Evolutionary conservation across 1,139 yeast genomes (phyloP).

Genomic region (Kodamaea anthophila): DNA sequence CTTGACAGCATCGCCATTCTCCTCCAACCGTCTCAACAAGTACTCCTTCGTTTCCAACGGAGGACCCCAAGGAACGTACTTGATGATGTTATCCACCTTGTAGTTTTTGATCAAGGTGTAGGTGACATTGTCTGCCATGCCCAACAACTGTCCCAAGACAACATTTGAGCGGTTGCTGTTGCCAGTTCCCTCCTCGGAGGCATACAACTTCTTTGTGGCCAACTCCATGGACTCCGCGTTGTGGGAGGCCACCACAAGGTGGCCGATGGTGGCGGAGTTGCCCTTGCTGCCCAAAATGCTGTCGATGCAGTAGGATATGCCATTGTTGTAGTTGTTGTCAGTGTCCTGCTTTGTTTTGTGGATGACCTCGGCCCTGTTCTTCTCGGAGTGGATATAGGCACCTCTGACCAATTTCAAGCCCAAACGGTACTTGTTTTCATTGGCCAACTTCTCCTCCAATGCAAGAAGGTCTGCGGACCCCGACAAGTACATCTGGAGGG

Average conservation of each 20-base stretch:
- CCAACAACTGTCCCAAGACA: constrained; percentile 84
- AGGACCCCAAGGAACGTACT: constrained; percentile 98
- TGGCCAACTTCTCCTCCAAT: constrained; percentile 61
- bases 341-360: constrained; percentile 71
- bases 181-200: constrained; percentile 12
- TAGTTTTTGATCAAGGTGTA: constrained; percentile 60
- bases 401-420: constrained; percentile 96
- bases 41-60: constrained; percentile 91
- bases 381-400: constrained; percentile 90
- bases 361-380: constrained; percentile 58
- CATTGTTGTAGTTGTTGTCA: constrained; percentile 70
- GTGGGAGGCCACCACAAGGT: constrained; percentile 89
- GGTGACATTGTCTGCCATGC: constrained; percentile 93
- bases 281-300: constrained; percentile 45
- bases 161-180: constrained; percentile 51
- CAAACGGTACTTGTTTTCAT: constrained; percentile 56
- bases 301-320: constrained; percentile 59
- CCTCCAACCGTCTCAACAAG: constrained; percentile 84
- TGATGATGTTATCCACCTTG: constrained; percentile 71
- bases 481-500: constrained; percentile 86
- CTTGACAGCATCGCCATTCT: constrained; percentile 94
- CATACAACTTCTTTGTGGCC: constrained; percentile 53
- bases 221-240: constrained; percentile 71
- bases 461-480: constrained; percentile 60
- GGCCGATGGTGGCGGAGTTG: constrained; percentile 59